Base-by-base conservation (phyloP, 805 yeast species). In the Candida ipomoeae region DNA sequence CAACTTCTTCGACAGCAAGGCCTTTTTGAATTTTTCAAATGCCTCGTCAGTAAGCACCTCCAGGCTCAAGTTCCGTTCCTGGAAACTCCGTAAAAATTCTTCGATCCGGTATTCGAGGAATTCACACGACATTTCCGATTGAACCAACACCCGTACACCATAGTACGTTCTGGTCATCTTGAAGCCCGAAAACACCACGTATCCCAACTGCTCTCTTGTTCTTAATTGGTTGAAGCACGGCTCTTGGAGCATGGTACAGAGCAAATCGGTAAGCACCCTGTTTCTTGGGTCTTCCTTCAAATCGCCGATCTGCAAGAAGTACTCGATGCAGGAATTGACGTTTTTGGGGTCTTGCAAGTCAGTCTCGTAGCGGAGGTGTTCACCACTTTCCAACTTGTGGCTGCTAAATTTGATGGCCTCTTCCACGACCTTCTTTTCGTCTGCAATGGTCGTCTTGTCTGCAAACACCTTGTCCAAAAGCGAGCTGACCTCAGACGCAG, bases 151-250 rank as follows among this genome's bases (percentile, higher is more conserved):
- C 60, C 94, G 77, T 57, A 83, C 78, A 13, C 92, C 91, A 63
- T 81, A 76, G 5, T 85, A 79, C 20, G 94, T 84, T 62, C 95
- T 79, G 3, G 88, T 80, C 53, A 77, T 76, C 53, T 85, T 73
- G 23, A 79, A 70, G 0, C 95, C 87, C 40, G 94, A 83, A 63
- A 89, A 89, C 0, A 92, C 99, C 55, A 92, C 90, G 62, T 92
- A 92, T 2, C 99, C 99, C 32, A 92, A 76, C 67, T 94, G 98
- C 69, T 92, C 98, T 60, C 89, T 85, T 6, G 99, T 92, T 67
- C 99, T 80, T 51, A 92, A 76, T 55, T 87, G 87, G 62, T 89
- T 85, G 68, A 92, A 94, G 51, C 92, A 87, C 4, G 97, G 97
- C 64, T 92, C 97, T 57, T 80, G 82, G 45, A 86, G 72, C 55